phyloP scores from a whole-genome alignment of 2,329 filamentous ascomycete species.

The Metarhizium robertsii region DNA sequence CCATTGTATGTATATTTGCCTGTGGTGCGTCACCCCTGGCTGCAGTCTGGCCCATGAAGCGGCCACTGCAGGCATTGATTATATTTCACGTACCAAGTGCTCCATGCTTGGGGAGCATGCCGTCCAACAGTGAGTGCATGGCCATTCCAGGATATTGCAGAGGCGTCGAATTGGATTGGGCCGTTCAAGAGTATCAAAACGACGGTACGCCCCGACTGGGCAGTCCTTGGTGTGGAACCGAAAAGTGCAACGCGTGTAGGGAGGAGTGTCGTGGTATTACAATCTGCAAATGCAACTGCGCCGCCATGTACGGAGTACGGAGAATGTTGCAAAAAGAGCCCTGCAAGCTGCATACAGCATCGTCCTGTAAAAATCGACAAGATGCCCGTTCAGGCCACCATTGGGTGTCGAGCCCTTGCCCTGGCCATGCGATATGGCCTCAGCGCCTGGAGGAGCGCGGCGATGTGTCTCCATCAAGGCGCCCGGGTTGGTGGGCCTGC shows the following conservation, averaged over 20 bases:
- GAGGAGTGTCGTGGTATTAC: neutral
- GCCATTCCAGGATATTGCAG: neutral
- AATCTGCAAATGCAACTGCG: slow-evolving; percentile 24
- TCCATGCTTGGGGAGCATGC: neutral
- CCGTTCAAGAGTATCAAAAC: neutral
- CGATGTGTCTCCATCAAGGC: neutral
- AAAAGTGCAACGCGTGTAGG: neutral
- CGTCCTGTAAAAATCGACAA: slow-evolving; percentile 21
- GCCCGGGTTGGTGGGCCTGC: neutral
- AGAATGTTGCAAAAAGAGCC: slow-evolving; percentile 13
- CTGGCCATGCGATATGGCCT: slow-evolving; percentile 1
- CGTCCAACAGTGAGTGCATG: neutral
- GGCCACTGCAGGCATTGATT: neutral
- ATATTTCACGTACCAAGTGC: neutral
- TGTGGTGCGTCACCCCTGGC: neutral
- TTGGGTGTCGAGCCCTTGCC: slow-evolving; percentile 26
- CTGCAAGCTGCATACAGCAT: slow-evolving; percentile 20
- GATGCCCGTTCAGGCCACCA: slow-evolving; percentile 17
- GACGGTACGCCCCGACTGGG: neutral
- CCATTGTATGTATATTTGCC: neutral
- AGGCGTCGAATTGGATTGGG: slow-evolving; percentile 1
- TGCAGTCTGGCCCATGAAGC: neutral
- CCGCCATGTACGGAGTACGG: slow-evolving; percentile 27
- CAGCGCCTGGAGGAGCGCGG: neutral
- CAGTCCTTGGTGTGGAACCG: neutral